Conservation (phyloP, 768 basidiomycete genomes). For the Lanmaoa pseudosensibilis region DNA sequence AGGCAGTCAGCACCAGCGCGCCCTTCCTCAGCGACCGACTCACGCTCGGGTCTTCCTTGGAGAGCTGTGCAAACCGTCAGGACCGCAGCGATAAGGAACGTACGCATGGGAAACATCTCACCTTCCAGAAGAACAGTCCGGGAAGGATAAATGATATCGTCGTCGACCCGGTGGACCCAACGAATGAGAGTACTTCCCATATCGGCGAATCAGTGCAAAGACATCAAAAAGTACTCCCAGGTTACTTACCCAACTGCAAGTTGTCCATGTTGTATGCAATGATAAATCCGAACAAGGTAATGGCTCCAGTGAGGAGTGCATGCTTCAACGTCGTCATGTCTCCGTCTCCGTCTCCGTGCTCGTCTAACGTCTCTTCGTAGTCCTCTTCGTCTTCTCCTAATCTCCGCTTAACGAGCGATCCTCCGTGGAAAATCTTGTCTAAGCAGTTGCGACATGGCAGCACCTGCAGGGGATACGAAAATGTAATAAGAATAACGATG, state of each 20-base stretch:
- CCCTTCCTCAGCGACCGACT: conserved; percentile 57
- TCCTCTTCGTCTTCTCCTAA: conserved; percentile 50
- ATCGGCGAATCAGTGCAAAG: conserved; percentile 15
- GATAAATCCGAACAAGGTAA: conserved; percentile 63
- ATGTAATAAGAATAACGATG: conserved; percentile 85
- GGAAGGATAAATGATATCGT: conserved; percentile 97
- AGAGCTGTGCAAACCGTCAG: conserved; percentile 48
- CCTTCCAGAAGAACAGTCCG: conserved; percentile 93
- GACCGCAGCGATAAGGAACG: background rate
- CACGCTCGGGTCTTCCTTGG: conserved; percentile 59
- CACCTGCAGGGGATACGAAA: conserved; percentile 93
- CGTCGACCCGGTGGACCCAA: conserved; percentile 94
- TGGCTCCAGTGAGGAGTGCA: conserved; percentile 61
- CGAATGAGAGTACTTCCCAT: conserved; percentile 84
- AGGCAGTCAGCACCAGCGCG: conserved; percentile 64
- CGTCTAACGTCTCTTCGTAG: conserved; percentile 55
- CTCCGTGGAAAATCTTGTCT: conserved; percentile 78
- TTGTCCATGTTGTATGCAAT: conserved; percentile 80
- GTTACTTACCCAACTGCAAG: conserved; percentile 65
- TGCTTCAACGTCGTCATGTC: conserved; percentile 75
- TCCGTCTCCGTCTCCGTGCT: conserved; percentile 52
- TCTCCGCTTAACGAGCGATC: conserved; percentile 36
- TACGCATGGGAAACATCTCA: conserved; percentile 31
- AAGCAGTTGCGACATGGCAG: conserved; percentile 91
- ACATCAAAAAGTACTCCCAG: background rate